phyloP scores from a whole-genome alignment of 2,329 filamentous ascomycete species.

The Epichloe coenophiala region DNA sequence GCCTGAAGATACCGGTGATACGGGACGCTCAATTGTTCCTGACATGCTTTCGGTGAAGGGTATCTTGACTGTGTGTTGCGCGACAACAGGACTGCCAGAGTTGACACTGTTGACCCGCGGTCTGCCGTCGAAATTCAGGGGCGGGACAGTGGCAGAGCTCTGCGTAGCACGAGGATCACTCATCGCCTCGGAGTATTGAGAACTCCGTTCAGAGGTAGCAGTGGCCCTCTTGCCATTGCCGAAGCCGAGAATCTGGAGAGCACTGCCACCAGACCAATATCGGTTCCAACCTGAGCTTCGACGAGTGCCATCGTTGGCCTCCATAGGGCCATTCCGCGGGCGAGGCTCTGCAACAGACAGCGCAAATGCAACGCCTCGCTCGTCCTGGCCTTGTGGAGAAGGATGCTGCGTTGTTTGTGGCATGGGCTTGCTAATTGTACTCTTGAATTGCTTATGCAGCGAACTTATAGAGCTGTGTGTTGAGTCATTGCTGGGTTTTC shows the following conservation, averaged over 20 bases:
- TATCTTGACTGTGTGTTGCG: constrained; percentile 39
- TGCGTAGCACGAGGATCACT: constrained; percentile 37
- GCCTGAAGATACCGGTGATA: constrained; percentile 35
- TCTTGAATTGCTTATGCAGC: constrained; percentile 50
- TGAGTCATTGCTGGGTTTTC: constrained; percentile 44
- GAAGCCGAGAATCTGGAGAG: constrained; percentile 51
- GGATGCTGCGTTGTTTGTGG: constrained; percentile 27
- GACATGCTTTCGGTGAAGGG: constrained; percentile 43
- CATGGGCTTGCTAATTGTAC: constrained; percentile 47
- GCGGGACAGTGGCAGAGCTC: constrained; percentile 57
- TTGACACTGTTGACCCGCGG: constrained; percentile 52
- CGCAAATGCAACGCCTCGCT: constrained; percentile 27
- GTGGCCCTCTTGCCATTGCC: constrained; percentile 36
- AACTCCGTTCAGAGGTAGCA: constrained; percentile 40
- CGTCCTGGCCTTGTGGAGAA: constrained; percentile 23
- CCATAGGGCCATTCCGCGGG: constrained; percentile 19
- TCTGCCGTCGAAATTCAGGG: constrained; percentile 50
- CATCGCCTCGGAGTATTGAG: constrained; percentile 34
- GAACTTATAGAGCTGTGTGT: constrained; percentile 34
- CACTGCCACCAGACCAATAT: constrained; percentile 64
- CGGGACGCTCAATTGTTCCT: constrained; percentile 45
- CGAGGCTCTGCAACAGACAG: constrained; percentile 21
- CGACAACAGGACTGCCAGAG: constrained; percentile 56
- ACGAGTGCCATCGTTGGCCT: constrained; percentile 30
- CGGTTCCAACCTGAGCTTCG: constrained; percentile 64